These are phyloP conservation scores for Penicillium sclerotiorum DNA, from an alignment of 2,329 filamentous ascomycete species.

Conservation along the genomic window DNA sequence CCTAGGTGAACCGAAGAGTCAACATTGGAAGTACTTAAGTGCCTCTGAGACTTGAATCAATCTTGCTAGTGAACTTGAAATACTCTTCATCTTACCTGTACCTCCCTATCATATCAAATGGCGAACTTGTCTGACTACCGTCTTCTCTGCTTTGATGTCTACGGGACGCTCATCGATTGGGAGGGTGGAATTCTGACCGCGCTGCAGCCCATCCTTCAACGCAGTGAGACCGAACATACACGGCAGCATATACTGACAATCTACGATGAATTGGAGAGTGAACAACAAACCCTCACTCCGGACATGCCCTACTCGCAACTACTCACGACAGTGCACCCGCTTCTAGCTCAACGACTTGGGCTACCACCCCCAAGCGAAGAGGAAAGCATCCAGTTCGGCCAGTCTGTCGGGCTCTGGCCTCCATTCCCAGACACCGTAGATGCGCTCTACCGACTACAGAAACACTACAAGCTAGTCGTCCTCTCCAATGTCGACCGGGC, in stretches of 20 bases:
- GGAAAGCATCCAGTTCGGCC: slow-evolving; percentile 53
- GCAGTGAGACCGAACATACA: slow-evolving; percentile 43
- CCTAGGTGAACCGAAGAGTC: too few species aligned
- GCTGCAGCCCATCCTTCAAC: slow-evolving; percentile 49
- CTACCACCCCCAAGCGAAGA: slow-evolving; percentile 20
- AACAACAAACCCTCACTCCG: slow-evolving; percentile 59
- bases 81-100: background rate
- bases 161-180: slow-evolving; percentile 80
- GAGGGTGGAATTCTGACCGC: slow-evolving; percentile 64
- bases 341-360: slow-evolving; percentile 33
- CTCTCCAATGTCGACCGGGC: slow-evolving; percentile 60
- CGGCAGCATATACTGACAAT: slow-evolving; percentile 24
- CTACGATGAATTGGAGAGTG: slow-evolving; percentile 40
- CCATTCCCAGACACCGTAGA: slow-evolving; percentile 60
- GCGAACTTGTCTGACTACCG: slow-evolving; percentile 42
- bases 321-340: slow-evolving; percentile 52
- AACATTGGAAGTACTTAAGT: background rate
- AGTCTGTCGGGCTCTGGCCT: slow-evolving; percentile 55
- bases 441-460: slow-evolving; percentile 53
- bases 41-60: background rate
- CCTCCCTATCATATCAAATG: slow-evolving; percentile 19
- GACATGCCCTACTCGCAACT: slow-evolving; percentile 62
- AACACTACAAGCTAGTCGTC: slow-evolving; percentile 58
- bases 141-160: slow-evolving; percentile 74
- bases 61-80: too few species aligned